Evolutionary conservation across 1,284 basidiomycete genomes (phyloP).

Genomic region (Peniophora sp.): DNA sequence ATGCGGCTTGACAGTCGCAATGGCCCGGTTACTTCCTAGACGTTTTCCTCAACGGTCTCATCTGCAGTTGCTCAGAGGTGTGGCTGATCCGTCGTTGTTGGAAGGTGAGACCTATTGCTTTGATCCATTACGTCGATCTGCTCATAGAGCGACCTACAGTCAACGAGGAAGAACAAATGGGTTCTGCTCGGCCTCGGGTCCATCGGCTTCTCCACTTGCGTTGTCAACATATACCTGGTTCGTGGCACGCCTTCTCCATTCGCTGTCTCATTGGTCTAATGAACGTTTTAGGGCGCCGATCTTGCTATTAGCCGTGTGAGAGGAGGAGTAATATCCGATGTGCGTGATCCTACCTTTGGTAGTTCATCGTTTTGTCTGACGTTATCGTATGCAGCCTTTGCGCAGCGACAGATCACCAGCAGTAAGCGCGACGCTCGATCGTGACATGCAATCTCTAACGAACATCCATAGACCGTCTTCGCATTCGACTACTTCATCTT

Average conservation of each 20-base stretch:
- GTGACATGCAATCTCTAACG: not conserved
- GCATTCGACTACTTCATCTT: constrained; percentile 36
- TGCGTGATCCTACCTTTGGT: constrained; percentile 8
- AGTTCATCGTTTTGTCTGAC: not conserved
- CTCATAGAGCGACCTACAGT: constrained; percentile 18
- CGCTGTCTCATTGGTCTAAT: not conserved
- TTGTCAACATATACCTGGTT: constrained; percentile 33
- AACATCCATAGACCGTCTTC: constrained; percentile 23
- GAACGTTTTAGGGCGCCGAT: constrained; percentile 13
- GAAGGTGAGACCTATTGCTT: constrained; percentile 27
- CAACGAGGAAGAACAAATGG: constrained; percentile 29
- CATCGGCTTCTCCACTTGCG: constrained; percentile 13
- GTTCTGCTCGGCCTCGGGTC: constrained; percentile 25
- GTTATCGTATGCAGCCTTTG: constrained; percentile 21
- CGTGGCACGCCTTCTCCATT: constrained; percentile 7
- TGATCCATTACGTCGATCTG: not conserved
- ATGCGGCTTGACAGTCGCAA: constrained; percentile 22
- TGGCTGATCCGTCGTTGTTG: constrained; percentile 42
- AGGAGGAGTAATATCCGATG: constrained; percentile 15
- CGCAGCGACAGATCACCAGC: constrained; percentile 20
- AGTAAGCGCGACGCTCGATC: constrained; percentile 16
- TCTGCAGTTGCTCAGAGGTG: constrained; percentile 36
- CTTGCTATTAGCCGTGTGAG: constrained; percentile 12
- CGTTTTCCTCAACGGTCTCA: constrained; percentile 37
- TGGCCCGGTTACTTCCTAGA: constrained; percentile 33